Evolutionary conservation across 495 filamentous ascomycete species (phyloP), one percentile per base, ranked within the genome.

Genomic region (Trichoderma parareesei): DNA sequence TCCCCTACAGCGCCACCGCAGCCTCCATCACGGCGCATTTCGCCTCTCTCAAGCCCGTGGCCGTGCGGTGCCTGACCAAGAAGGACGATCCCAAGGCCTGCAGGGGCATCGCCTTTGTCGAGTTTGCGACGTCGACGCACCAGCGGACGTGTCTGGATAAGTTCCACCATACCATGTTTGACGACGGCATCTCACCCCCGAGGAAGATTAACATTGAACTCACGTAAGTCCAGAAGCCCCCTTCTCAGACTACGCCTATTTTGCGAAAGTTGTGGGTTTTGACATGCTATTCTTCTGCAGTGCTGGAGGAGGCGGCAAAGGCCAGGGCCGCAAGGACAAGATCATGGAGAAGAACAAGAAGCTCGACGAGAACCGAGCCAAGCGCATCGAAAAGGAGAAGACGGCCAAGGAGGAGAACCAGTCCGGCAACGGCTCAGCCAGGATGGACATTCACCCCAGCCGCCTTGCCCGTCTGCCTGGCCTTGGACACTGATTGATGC

Each of bases 101-200:
- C 66, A 92, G 91, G 69, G 94, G 94, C 40, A 90, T 88, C 67
- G 94, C 91, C 4, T 98, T 98, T 75, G 79, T 98, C 66, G 94
- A 98, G 76, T 98, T 98, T 69, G 88, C 86, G 65, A 79, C 84
- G 60, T 96, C 85, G 78, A 91, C 96, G 76, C 85, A 88, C 72
- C 96, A 98, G 92, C 89, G 96, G 82, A 93, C 90, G 60, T 95
- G 91, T 70, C 80, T 98, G 68, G 88, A 90, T 73, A 82, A 90
- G 60, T 91, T 91, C 73, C 93, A 98, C 76, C 92, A 97, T 75
- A 89, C 85, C 66, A 82, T 77, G 60, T 96, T 98, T 71, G 82
- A 90, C 66, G 89, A 91, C 69, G 86, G 84, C 44, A 70, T 74
- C 63, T 80, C 78, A 65, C 78, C 82, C 7, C 72, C 81, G 60